Evolutionary conservation across 306 rosid species (phyloP), one percentile per base, ranked within the genome.

Genomic region (Albizia julibrissin): DNA sequence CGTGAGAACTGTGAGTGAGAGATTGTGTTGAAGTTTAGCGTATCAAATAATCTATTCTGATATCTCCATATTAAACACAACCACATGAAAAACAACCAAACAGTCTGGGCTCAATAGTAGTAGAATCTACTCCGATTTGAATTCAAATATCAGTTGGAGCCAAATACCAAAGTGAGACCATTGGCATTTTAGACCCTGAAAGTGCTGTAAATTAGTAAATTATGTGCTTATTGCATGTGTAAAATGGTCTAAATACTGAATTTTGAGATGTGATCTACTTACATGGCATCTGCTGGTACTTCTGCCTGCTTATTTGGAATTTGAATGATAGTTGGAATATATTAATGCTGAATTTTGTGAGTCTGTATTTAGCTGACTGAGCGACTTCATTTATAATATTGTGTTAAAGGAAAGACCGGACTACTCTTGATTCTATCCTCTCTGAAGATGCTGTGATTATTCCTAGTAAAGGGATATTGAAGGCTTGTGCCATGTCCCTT

Each of bases 401-500:
- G 65, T 74, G 29, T 79, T 84, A 80, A 85, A 95, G 98, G 98
- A 92, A 90, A 69, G 95, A 92, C 58, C 88, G 95, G 18, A 87
- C 92, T 2, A 76, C 76, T 52, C 92, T 93, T 68, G 82, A 85
- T 81, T 33, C 86, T 70, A 73, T 91, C 80, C 94, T 93, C 72
- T 85, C 98, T 12, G 86, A 90, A 81, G 92, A 93, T 83, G 99
- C 89, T 79, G 29, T 88, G 58, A 76, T 91, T 81, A 78, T 93
- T 79, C 99, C 99, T 24, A 56, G 88, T 77, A 93, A 90, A 87
- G 99, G 93, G 80, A 82, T 92, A 74, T 80, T 95, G 82, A 89
- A 87, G 83, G 92, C 93, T 56, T 91, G 99, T 88, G 92, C 97
- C 47, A 43, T 93, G 87, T 90, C 94, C 79, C 88, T 91, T 76